phyloP scores from a whole-genome alignment of 306 rosid species.

The Hippophae tibetana region DNA sequence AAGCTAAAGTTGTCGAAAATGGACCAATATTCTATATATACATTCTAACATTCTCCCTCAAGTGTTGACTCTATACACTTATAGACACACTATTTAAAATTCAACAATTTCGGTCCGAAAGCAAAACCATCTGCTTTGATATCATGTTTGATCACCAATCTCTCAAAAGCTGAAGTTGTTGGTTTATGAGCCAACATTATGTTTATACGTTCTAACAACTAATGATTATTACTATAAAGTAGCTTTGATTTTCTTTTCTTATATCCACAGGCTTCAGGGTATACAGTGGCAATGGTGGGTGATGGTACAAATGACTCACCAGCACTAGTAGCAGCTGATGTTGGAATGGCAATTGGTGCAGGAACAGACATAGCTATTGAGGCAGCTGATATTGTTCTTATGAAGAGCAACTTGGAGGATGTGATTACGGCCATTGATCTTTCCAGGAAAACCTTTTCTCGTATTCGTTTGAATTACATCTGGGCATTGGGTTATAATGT shows the following conservation, averaged over 20 bases:
- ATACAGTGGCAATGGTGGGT: constrained; percentile 77
- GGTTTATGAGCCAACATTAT: too few species aligned
- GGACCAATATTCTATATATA: too few species aligned
- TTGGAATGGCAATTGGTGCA: constrained; percentile 83
- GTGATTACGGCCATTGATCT: constrained; percentile 71
- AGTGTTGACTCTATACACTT: too few species aligned
- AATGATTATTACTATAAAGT: too few species aligned
- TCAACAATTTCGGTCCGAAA: too few species aligned
- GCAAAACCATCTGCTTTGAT: too few species aligned
- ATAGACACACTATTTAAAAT: too few species aligned
- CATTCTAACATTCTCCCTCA: too few species aligned
- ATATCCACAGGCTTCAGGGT: constrained; percentile 35
- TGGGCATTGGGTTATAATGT: constrained; percentile 80
- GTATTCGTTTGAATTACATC: constrained; percentile 60
- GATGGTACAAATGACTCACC: constrained; percentile 89
- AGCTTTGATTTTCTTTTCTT: neutral
- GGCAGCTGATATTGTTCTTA: constrained; percentile 81
- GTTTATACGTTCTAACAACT: too few species aligned
- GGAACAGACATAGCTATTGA: constrained; percentile 90
- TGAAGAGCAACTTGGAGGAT: constrained; percentile 78
- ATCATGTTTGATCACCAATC: too few species aligned
- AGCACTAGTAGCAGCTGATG: constrained; percentile 72
- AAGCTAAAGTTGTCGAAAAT: too few species aligned
- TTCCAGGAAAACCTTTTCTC: constrained; percentile 51
- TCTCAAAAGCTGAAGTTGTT: too few species aligned